Conservation (phyloP, 2,329 filamentous ascomycete genomes). For the Xylariaceae sp. region DNA sequence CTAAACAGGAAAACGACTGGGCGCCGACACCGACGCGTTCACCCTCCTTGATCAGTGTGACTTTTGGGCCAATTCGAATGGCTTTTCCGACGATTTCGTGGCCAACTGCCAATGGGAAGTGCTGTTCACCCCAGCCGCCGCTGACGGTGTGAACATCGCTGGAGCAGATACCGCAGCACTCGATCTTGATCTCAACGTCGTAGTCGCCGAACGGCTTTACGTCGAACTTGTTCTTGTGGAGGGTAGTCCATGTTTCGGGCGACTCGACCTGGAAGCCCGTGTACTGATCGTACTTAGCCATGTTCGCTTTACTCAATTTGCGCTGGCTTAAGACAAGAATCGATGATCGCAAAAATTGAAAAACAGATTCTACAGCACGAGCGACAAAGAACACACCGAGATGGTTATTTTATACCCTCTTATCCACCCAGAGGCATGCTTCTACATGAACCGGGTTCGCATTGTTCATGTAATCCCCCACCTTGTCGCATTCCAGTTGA, state of each 20-base stretch:
- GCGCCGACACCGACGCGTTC: constrained; percentile 65
- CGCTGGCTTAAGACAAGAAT: neutral
- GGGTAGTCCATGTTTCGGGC: constrained; percentile 51
- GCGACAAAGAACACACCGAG: neutral
- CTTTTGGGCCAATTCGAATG: constrained; percentile 60
- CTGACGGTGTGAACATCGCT: constrained; percentile 67
- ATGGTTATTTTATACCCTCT: neutral
- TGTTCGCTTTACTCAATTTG: constrained; percentile 24
- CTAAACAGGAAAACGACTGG: constrained; percentile 59
- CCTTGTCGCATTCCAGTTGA: constrained; percentile 1
- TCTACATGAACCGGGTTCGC: neutral
- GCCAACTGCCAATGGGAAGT: constrained; percentile 47
- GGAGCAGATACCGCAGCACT: constrained; percentile 71
- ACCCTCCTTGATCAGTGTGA: constrained; percentile 56
- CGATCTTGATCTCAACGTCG: constrained; percentile 83
- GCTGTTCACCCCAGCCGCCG: constrained; percentile 54
- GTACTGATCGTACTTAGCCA: constrained; percentile 56
- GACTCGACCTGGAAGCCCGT: constrained; percentile 55
- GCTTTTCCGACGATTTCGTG: constrained; percentile 70
- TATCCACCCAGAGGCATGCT: neutral
- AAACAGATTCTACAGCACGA: neutral
- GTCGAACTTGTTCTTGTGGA: constrained; percentile 68
- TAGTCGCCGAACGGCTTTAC: constrained; percentile 82
- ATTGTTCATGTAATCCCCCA: constrained; percentile 3
- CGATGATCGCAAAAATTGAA: neutral